Conservation (phyloP, 140 eudicot genomes). For the Anethum foeniculum region DNA sequence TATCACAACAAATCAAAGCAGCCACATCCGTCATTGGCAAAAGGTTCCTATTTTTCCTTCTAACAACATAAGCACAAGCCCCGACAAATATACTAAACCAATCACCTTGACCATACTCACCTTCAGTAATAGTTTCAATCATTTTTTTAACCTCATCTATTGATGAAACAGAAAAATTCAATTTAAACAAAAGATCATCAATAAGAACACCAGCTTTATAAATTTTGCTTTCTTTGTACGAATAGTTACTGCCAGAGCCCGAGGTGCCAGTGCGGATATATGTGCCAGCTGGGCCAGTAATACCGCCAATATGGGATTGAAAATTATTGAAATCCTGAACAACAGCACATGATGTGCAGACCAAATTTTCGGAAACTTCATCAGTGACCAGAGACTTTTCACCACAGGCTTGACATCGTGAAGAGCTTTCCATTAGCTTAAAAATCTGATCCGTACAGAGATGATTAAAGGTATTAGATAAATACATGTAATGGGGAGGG, state of each 20-base stretch:
- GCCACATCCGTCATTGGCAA: constrained; percentile 51
- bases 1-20: constrained; percentile 42
- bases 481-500: not conserved
- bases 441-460: not conserved
- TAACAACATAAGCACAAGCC: constrained; percentile 70
- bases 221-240: constrained; percentile 44
- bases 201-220: constrained; percentile 36
- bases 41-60: constrained; percentile 39
- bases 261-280: constrained; percentile 54
- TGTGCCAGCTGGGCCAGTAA: constrained; percentile 49
- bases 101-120: constrained; percentile 55
- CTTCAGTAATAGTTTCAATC: constrained; percentile 52
- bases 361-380: constrained; percentile 33
- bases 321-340: constrained; percentile 39
- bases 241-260: constrained; percentile 33
- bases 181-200: constrained; percentile 21
- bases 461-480: not conserved
- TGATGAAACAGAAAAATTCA: constrained; percentile 18
- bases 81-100: constrained; percentile 73
- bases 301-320: constrained; percentile 35
- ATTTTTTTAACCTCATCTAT: constrained; percentile 39
- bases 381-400: constrained; percentile 27
- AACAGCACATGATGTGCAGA: constrained; percentile 49
- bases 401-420: constrained; percentile 35
- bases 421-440: constrained; percentile 2